Conservation (phyloP, 352 stramenopile species). For the Thraustochytrium sp. region DNA sequence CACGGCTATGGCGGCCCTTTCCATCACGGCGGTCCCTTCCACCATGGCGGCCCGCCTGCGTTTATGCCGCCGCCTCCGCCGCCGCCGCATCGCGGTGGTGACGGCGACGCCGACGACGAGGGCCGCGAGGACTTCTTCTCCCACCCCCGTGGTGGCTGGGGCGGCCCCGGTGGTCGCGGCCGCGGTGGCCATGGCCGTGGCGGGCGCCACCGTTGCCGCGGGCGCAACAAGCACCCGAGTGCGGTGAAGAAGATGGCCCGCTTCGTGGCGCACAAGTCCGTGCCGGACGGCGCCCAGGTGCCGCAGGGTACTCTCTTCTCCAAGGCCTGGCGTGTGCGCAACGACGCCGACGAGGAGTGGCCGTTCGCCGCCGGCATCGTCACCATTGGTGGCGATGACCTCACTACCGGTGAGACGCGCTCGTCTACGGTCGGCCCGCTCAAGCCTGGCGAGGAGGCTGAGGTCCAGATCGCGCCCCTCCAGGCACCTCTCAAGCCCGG, state of each 20-base stretch:
- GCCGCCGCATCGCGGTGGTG: background rate
- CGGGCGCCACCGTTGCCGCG: background rate
- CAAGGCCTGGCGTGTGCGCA: background rate
- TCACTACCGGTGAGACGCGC: background rate
- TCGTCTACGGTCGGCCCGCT: background rate
- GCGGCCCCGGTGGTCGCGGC: background rate
- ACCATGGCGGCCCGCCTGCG: too few relatives aligned
- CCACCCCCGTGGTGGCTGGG: background rate
- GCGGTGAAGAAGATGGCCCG: conserved; percentile 2
- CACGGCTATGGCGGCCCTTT: background rate
- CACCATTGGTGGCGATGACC: conserved; percentile 2
- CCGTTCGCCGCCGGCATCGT: background rate
- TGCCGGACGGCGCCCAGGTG: background rate
- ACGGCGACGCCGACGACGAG: background rate
- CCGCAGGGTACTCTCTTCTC: background rate
- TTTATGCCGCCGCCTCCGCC: background rate
- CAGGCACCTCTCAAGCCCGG: background rate
- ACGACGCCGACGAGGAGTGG: background rate
- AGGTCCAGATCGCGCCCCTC: background rate
- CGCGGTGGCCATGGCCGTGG: background rate
- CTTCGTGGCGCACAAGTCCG: conserved; percentile 16
- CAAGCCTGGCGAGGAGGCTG: background rate
- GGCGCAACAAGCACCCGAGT: background rate
- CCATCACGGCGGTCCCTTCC: too few relatives aligned
- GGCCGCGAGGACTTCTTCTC: background rate